A percentile compares a stretch with the other conserved stretches of the same genome.
Evolutionary conservation across 2,329 filamentous ascomycete genomes (phyloP).

Genomic region (Calonectria pteridis): DNA sequence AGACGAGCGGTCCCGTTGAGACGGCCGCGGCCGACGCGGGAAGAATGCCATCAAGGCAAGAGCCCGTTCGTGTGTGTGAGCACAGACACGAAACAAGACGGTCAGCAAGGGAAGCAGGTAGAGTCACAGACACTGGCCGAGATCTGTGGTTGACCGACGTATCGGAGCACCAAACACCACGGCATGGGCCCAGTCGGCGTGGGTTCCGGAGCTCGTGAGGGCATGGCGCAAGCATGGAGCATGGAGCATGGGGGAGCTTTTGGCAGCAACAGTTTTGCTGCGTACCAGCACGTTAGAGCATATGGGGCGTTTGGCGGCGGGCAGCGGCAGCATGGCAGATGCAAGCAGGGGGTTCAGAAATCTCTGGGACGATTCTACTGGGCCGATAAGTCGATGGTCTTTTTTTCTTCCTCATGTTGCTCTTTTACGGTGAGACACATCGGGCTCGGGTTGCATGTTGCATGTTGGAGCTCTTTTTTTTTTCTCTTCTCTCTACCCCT

Average conservation of each 20-base stretch:
- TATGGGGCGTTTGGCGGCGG: not conserved
- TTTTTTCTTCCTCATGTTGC: not conserved
- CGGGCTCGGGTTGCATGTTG: not conserved
- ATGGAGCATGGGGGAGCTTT: not conserved
- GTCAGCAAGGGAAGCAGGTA: not conserved
- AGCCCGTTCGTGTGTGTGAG: not conserved
- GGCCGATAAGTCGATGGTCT: constrained; percentile 23
- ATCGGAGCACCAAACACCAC: constrained; percentile 12
- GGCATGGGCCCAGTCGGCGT: constrained; percentile 32
- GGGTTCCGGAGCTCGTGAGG: constrained; percentile 33
- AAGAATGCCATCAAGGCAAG: not conserved
- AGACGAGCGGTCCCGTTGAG: not conserved
- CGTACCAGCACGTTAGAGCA: constrained; percentile 10
- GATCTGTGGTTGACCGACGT: constrained; percentile 28
- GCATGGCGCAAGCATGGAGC: constrained; percentile 10
- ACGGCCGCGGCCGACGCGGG: not conserved
- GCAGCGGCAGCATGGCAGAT: constrained; percentile 14
- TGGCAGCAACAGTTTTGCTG: constrained; percentile 2
- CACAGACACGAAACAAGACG: constrained; percentile 17
- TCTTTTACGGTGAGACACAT: constrained; percentile 2
- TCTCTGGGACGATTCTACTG: constrained; percentile 15
- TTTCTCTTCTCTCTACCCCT: not conserved
- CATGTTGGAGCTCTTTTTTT: not conserved
- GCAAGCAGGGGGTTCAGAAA: constrained; percentile 5
- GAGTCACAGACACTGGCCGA: constrained; percentile 6